Conservation (phyloP, 1,284 basidiomycete species). For the Stygiomarasmius scandens region DNA sequence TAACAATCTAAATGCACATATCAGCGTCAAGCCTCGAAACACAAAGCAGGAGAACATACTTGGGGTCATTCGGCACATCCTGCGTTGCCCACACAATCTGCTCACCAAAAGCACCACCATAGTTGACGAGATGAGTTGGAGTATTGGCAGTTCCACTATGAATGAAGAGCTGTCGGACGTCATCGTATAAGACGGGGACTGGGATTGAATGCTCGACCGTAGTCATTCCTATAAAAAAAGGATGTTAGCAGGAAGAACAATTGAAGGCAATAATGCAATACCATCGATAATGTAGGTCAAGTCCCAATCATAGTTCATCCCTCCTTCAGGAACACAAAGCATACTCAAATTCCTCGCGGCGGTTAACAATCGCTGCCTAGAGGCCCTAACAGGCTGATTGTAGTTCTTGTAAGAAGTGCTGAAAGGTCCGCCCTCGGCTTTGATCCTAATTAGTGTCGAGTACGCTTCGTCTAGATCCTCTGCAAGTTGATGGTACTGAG, state of each 20-base stretch:
- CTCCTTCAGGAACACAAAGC: slow-evolving; percentile 75
- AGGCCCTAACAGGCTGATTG: slow-evolving; percentile 69
- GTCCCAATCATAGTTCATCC: slow-evolving; percentile 79
- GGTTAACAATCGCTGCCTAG: slow-evolving; percentile 64
- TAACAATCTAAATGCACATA: slow-evolving; percentile 57
- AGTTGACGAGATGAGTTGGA: slow-evolving; percentile 75
- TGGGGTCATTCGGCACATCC: slow-evolving; percentile 65
- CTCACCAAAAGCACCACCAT: slow-evolving; percentile 70
- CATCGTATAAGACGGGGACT: slow-evolving; percentile 64
- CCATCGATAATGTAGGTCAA: slow-evolving; percentile 75
- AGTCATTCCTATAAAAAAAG: slow-evolving; percentile 63
- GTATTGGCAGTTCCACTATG: slow-evolving; percentile 70
- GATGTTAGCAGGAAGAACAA: neutral
- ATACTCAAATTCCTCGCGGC: slow-evolving; percentile 65
- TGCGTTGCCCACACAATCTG: slow-evolving; percentile 66
- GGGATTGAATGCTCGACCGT: slow-evolving; percentile 73
- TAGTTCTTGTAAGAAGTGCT: slow-evolving; percentile 80
- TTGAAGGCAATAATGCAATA: slow-evolving; percentile 25
- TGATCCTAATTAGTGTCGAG: slow-evolving; percentile 66
- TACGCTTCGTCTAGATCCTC: slow-evolving; percentile 62
- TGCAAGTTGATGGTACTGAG: slow-evolving; percentile 60
- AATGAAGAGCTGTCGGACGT: slow-evolving; percentile 61
- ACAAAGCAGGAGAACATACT: slow-evolving; percentile 53
- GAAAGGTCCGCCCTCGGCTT: slow-evolving; percentile 68
- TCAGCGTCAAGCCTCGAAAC: too few relatives aligned